Conservation (phyloP, 306 rosid genomes). For the Heteromeles arbutifolia region DNA sequence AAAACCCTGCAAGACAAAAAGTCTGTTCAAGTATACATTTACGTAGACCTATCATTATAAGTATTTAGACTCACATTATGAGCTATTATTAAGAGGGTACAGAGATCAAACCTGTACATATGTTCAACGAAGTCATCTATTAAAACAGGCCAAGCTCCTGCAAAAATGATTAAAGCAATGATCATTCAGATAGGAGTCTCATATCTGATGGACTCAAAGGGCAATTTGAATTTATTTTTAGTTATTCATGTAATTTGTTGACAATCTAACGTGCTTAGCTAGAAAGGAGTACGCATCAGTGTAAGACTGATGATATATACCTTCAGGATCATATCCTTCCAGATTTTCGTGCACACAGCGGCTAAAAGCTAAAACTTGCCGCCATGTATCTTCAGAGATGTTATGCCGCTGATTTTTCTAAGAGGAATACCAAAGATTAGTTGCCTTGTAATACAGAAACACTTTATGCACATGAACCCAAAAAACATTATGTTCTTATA, state of each 20-base stretch:
- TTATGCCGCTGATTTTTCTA: slow-evolving; percentile 91
- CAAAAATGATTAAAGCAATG: slow-evolving; percentile 13
- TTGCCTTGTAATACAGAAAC: neutral
- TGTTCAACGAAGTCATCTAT: slow-evolving; percentile 95
- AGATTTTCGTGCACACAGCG: slow-evolving; percentile 76
- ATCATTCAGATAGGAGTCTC: neutral
- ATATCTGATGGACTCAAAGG: neutral
- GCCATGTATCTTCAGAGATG: slow-evolving; percentile 97
- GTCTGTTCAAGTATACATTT: neutral
- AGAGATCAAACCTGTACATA: slow-evolving; percentile 80
- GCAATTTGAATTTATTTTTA: neutral
- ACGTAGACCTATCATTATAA: neutral
- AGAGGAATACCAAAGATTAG: slow-evolving; percentile 32
- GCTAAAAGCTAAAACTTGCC: slow-evolving; percentile 93
- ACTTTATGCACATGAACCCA: neutral
- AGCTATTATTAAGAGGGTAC: neutral
- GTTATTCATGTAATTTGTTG: no score
- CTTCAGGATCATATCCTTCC: slow-evolving; percentile 95
- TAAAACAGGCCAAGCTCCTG: slow-evolving; percentile 99
- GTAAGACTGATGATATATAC: slow-evolving; percentile 31
- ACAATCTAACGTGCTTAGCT: neutral
- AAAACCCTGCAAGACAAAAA: slow-evolving; percentile 44
- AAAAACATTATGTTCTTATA: neutral
- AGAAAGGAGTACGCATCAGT: neutral
- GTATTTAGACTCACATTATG: neutral